These are phyloP conservation scores for Astrothelium subdiscretum DNA, from an alignment of 495 filamentous ascomycete species.

Conservation along the genomic window DNA sequence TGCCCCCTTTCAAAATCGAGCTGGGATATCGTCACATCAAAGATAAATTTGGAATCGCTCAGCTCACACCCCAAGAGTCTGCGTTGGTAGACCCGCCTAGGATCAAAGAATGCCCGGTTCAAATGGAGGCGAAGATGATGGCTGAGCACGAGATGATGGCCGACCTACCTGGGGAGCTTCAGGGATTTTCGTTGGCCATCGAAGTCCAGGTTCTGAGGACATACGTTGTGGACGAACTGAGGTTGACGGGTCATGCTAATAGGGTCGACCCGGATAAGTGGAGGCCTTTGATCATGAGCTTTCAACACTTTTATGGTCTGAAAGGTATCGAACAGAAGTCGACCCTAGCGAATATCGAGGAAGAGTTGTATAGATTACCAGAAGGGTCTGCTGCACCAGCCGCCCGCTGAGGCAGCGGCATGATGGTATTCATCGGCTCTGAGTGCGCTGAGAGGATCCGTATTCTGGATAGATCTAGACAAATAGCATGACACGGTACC, in stretches of 20 bases:
- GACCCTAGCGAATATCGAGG: conserved; percentile 23
- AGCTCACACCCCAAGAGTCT: conserved; percentile 26
- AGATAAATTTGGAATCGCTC: conserved; percentile 32
- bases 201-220: conserved; percentile 14
- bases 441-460: no score
- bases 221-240: conserved; percentile 14
- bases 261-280: conserved; percentile 33
- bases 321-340: conserved; percentile 18
- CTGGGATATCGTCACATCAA: conserved; percentile 28
- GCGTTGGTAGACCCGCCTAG: conserved; percentile 16
- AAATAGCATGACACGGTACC: no score
- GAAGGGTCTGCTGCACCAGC: neutral
- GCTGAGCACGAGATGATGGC: conserved; percentile 23
- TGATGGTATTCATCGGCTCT: no score
- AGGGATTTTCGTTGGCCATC: conserved; percentile 12
- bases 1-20: conserved; percentile 20
- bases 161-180: conserved; percentile 16
- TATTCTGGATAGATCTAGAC: no score
- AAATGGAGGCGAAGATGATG: conserved; percentile 31
- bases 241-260: conserved; percentile 29
- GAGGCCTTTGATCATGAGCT: conserved; percentile 34
- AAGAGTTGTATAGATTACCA: conserved; percentile 29
- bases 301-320: conserved; percentile 34
- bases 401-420: no score
- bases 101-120: conserved; percentile 32